These are phyloP conservation scores for Hyaloscypha hepaticicola DNA, from an alignment of 495 filamentous ascomycete genomes.

Conservation along the genomic window DNA sequence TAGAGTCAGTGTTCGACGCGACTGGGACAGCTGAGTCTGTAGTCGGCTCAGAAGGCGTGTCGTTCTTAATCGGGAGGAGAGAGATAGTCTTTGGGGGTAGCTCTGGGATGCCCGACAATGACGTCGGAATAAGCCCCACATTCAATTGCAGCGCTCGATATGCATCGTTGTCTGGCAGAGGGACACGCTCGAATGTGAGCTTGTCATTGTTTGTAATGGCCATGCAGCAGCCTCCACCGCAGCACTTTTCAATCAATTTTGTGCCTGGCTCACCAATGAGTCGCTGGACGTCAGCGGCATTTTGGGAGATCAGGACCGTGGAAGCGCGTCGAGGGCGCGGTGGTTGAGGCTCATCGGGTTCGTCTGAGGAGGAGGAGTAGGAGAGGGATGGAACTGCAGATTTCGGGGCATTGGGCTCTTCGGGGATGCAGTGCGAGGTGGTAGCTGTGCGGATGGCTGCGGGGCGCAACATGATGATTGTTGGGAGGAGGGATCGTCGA, in stretches of 20 bases:
- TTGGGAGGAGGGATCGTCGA: constrained; percentile 16
- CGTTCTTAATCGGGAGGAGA: constrained; percentile 51
- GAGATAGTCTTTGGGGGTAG: constrained; percentile 73
- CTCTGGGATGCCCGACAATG: constrained; percentile 65
- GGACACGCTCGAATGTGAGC: constrained; percentile 54
- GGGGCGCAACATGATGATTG: constrained; percentile 29
- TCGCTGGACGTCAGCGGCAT: constrained; percentile 68
- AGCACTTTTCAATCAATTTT: constrained; percentile 70
- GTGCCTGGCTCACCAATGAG: constrained; percentile 64
- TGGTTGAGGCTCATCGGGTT: constrained; percentile 29
- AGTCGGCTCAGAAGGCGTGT: constrained; percentile 6
- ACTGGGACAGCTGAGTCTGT: constrained; percentile 20
- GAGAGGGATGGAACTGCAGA: constrained; percentile 30
- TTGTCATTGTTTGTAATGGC: constrained; percentile 55
- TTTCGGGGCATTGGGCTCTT: constrained; percentile 27
- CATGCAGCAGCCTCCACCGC: constrained; percentile 91
- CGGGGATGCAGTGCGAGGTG: constrained; percentile 35
- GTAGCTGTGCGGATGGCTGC: constrained; percentile 21
- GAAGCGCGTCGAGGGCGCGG: constrained; percentile 61
- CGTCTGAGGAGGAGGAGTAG: constrained; percentile 30
- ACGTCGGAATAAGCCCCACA: constrained; percentile 68
- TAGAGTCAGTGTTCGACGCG: constrained; percentile 36
- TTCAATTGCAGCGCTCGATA: constrained; percentile 75
- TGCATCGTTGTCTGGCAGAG: constrained; percentile 80
- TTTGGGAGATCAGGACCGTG: constrained; percentile 76